Evolutionary conservation across 805 yeast species (phyloP).

Genomic region (Ogataea pini): DNA sequence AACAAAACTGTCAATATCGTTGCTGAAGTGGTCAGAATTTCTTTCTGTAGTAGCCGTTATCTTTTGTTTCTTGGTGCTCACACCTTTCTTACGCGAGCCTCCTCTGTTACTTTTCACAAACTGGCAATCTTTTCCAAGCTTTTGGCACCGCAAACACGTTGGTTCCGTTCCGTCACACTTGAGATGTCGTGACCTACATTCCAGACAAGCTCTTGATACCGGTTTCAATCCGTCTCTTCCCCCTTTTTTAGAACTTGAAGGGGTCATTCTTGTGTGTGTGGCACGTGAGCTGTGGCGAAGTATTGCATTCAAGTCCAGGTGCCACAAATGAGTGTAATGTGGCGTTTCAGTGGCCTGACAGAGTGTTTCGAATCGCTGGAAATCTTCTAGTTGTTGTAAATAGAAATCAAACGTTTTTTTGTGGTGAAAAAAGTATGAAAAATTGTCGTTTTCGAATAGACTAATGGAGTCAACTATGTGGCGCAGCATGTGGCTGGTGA

Average conservation of each 20-base stretch:
- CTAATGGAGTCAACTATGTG: background rate
- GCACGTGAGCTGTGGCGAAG: background rate
- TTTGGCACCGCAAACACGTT: constrained; percentile 43
- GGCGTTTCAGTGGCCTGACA: too few species aligned
- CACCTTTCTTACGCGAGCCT: constrained; percentile 53
- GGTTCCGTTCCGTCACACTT: constrained; percentile 54
- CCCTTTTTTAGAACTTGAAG: constrained; percentile 4
- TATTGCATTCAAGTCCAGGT: background rate
- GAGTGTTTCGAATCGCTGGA: too few species aligned
- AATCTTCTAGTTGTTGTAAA: too few species aligned
- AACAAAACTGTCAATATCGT: constrained; percentile 20
- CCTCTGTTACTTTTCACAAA: constrained; percentile 56
- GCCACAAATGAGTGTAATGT: background rate
- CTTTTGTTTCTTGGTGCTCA: constrained; percentile 31
- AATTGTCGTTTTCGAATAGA: background rate
- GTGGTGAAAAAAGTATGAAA: background rate
- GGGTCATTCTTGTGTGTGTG: background rate
- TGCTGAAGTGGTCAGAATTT: background rate
- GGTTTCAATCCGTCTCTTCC: constrained; percentile 33
- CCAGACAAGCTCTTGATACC: constrained; percentile 50
- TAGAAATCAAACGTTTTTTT: background rate
- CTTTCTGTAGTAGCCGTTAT: background rate
- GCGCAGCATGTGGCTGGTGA: background rate
- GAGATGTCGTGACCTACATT: constrained; percentile 51
- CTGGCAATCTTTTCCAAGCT: constrained; percentile 39